These are phyloP conservation scores for Fusarium cicatricum DNA, from an alignment of 2,329 filamentous ascomycete genomes.

Conservation along the genomic window DNA sequence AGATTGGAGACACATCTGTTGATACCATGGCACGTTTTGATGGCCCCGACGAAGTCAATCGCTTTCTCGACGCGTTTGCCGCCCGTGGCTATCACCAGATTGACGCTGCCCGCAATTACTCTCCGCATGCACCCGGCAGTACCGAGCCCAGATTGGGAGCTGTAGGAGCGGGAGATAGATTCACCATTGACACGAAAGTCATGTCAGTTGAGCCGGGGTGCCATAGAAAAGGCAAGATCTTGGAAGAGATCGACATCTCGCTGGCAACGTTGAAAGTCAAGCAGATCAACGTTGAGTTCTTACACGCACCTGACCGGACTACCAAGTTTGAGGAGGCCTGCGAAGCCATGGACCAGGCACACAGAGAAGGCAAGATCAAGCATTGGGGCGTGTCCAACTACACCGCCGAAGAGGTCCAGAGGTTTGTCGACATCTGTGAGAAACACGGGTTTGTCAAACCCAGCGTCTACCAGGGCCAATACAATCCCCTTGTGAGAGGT, in stretches of 20 bases:
- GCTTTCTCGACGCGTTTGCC: slow-evolving; percentile 26
- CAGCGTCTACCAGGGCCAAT: slow-evolving; percentile 57
- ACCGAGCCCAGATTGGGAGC: slow-evolving; percentile 45
- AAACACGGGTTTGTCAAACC: slow-evolving; percentile 52
- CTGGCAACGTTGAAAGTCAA: slow-evolving; percentile 41
- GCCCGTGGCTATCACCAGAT: slow-evolving; percentile 41
- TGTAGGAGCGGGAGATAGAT: slow-evolving; percentile 39
- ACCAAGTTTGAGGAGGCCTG: slow-evolving; percentile 53
- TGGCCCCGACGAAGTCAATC: slow-evolving; percentile 39
- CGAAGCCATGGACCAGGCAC: slow-evolving; percentile 52
- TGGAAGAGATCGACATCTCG: slow-evolving; percentile 43
- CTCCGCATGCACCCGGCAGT: slow-evolving; percentile 34
- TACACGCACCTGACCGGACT: slow-evolving; percentile 47
- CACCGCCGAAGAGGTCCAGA: slow-evolving; percentile 52
- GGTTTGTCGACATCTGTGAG: slow-evolving; percentile 54
- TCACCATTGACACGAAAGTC: slow-evolving; percentile 51
- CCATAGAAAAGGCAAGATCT: slow-evolving; percentile 43
- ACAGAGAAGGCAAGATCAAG: slow-evolving; percentile 53
- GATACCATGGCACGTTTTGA: slow-evolving; percentile 39
- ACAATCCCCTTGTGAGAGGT: slow-evolving; percentile 54
- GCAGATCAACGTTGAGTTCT: slow-evolving; percentile 33
- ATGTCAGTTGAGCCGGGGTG: slow-evolving; percentile 33
- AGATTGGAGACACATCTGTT: slow-evolving; percentile 36
- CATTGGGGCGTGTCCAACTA: slow-evolving; percentile 58
- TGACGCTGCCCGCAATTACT: slow-evolving; percentile 48